Percentiles rank a stretch among this genome's conserved stretches.
Conservation (phyloP, 306 rosid genomes). For the Malus domestica region ASM211411v1 NC_041799.1:40592001-40592500, state of each 20-base stretch:
- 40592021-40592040: conserved; percentile 57
- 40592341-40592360: background rate
- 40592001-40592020: conserved; percentile 86
- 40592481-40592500: too few species aligned
- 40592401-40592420: too few species aligned
- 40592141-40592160: background rate
- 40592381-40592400: background rate
- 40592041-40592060: conserved; percentile 5
- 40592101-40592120: background rate
- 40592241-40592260: background rate
- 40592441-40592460: too few species aligned
- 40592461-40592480: too few species aligned
- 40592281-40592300: background rate
- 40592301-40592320: background rate
- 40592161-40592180: background rate
- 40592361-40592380: background rate
- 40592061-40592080: background rate
- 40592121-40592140: background rate
- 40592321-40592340: background rate
- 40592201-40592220: background rate
- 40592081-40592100: background rate
- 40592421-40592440: too few species aligned
- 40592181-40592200: background rate
- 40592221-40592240: background rate
- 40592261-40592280: background rate